Base-by-base conservation (phyloP, 2,329 filamentous ascomycete genomes). In the Botrytis galanthina region DNA sequence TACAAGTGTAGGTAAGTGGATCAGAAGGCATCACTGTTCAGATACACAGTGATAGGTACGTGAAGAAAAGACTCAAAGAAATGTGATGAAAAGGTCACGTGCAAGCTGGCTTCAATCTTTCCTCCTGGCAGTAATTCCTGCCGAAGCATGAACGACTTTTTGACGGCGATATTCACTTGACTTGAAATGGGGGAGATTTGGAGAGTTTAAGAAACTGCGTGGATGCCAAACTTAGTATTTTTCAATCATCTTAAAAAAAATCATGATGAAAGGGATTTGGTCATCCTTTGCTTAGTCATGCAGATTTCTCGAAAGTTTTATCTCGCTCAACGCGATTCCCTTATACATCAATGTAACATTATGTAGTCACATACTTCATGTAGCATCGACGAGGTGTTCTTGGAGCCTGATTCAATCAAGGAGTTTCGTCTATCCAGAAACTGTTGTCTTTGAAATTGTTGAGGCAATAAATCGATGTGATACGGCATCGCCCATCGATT, bases 1-100 rank as follows among this genome's bases (percentile, higher is more conserved):
- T 79, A 64, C 80, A 81, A n/a, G 67, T 77, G 67, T 78, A 81
- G 14, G 79, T 77, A 12, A 81, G 59, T 3, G 80, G 79, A 44
- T 81, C 80, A 18, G 80, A 81, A 48, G 71, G 71, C 71, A 72
- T 72, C 37, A 26, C 51, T 29, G 35, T 57, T 68, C 37, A 39
- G 64, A 22, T 63, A 63, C 7, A 44, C 37, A 9, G 26, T 54
- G 35, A 51, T 46, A 39, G 37, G 37, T 39, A 16, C 3, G 32
- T 37, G 29, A 54, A 54, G 26, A n/a, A 32, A 9, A n/a, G 20
- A 22, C 22, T 22, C 51, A 26, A 8, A 7, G 8, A 67, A 35
- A 35, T 10, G 44, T 51, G 14, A n/a, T 2, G 4, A 3, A 1
- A 22, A n/a, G 2, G 29, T 67, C 63, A 67, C 63, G 63, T 67